Evolutionary conservation across 2,329 filamentous ascomycete species (phyloP).

Genomic region (Emmonsiellopsis sp.): DNA sequence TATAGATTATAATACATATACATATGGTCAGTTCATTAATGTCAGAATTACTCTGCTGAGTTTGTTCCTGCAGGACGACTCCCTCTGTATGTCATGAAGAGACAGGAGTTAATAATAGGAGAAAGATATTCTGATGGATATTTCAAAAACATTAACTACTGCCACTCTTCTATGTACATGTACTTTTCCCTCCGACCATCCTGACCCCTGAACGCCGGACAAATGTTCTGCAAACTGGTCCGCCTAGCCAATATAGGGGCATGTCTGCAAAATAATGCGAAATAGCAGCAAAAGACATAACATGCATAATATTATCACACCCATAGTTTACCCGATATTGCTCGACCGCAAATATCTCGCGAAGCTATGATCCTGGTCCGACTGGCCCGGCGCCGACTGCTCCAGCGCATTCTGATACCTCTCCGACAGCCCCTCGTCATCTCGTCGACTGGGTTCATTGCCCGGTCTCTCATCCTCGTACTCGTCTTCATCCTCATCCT

Average conservation of each 20-base stretch:
- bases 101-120: too few species aligned
- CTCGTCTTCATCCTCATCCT: slow-evolving; percentile 40
- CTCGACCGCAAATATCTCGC: slow-evolving; percentile 38
- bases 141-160: background rate
- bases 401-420: slow-evolving; percentile 69
- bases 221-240: too few species aligned
- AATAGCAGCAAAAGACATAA: background rate
- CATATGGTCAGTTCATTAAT: too few species aligned
- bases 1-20: too few species aligned
- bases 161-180: background rate
- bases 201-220: background rate
- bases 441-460: slow-evolving; percentile 31
- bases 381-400: slow-evolving; percentile 37
- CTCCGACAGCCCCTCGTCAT: slow-evolving; percentile 58
- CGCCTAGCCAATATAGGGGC: too few species aligned
- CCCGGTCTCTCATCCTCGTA: slow-evolving; percentile 45
- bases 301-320: background rate
- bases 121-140: too few species aligned
- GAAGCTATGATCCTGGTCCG: slow-evolving; percentile 43
- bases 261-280: background rate
- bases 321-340: slow-evolving; percentile 21
- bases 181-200: background rate
- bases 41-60: too few species aligned
- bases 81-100: too few species aligned
- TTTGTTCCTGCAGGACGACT: too few species aligned